Evolutionary conservation across 345 rosid species (phyloP).

Genomic region (Salix arbutifolia): DNA sequence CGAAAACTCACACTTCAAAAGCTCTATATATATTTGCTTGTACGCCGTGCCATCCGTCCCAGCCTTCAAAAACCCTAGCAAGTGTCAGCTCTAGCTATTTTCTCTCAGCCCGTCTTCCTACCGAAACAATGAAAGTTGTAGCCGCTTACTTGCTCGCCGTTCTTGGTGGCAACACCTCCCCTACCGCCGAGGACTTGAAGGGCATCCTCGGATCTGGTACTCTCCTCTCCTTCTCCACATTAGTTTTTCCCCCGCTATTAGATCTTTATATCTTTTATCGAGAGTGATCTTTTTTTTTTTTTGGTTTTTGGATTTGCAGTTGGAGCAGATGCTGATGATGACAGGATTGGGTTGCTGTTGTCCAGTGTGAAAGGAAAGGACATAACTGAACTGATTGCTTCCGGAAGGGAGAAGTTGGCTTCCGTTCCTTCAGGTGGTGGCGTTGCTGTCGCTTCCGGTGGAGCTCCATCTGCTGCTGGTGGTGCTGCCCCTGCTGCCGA

Average conservation of each 20-base stretch:
- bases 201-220: conserved; percentile 64
- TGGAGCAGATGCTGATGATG: conserved; percentile 66
- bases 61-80: background rate
- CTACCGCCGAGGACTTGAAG: conserved; percentile 52
- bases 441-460: conserved; percentile 42
- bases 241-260: background rate
- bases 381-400: conserved; percentile 58
- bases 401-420: conserved; percentile 72
- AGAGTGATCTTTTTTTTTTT: too few species aligned
- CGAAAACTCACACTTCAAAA: background rate
- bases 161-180: conserved; percentile 59
- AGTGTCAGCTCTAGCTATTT: background rate
- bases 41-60: background rate
- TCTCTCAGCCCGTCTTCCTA: background rate
- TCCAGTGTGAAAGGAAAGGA: conserved; percentile 58
- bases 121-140: conserved; percentile 57
- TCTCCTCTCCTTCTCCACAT: background rate
- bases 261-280: background rate
- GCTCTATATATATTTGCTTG: background rate
- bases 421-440: conserved; percentile 73
- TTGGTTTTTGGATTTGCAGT: conserved; percentile 30
- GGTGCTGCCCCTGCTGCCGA: conserved; percentile 52
- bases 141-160: conserved; percentile 74
- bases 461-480: conserved; percentile 39
- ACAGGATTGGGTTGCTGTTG: conserved; percentile 53